phyloP scores from a whole-genome alignment of 2,329 filamentous ascomycete species.

The Neonectria ditissima region DNA sequence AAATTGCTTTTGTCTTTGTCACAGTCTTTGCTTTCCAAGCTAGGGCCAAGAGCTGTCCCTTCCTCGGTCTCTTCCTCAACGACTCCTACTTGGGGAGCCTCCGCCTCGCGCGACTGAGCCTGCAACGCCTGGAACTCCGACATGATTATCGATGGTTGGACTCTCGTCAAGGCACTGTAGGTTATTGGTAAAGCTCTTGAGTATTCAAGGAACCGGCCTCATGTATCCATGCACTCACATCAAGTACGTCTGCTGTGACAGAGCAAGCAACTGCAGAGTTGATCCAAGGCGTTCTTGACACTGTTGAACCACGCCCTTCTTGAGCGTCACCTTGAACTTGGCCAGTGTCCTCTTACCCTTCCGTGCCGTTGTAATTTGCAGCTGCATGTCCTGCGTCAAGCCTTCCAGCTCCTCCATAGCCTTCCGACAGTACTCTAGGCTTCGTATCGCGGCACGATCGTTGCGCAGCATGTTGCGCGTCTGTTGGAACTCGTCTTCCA shows the following conservation, averaged over 20 bases:
- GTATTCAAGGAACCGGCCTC: not conserved
- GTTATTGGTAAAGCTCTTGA: not conserved
- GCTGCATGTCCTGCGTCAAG: slow-evolving; percentile 11
- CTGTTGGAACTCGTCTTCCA: slow-evolving; percentile 21
- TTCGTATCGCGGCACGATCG: slow-evolving; percentile 13
- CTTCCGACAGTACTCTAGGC: slow-evolving; percentile 21
- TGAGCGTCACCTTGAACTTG: slow-evolving; percentile 19
- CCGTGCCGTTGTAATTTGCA: slow-evolving; percentile 1
- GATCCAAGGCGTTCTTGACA: slow-evolving; percentile 17
- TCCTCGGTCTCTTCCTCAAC: not conserved
- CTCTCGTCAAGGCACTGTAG: slow-evolving; percentile 22
- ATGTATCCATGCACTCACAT: slow-evolving; percentile 2
- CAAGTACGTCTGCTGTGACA: slow-evolving; percentile 31
- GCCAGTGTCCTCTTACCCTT: not conserved
- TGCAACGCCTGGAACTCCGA: slow-evolving; percentile 10
- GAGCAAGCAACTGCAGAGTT: slow-evolving; percentile 10
- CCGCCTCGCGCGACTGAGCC: fast-evolving
- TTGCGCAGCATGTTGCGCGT: not conserved
- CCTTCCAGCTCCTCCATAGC: slow-evolving; percentile 15
- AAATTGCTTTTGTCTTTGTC: no score
- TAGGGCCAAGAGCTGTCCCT: not conserved
- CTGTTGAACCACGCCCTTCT: slow-evolving; percentile 22
- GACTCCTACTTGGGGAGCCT: not conserved
- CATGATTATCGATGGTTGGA: slow-evolving; percentile 12
- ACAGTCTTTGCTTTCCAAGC: not conserved